phyloP scores from a whole-genome alignment of 1,284 basidiomycete genomes.

The Leccinum cinnamomeum region DNA sequence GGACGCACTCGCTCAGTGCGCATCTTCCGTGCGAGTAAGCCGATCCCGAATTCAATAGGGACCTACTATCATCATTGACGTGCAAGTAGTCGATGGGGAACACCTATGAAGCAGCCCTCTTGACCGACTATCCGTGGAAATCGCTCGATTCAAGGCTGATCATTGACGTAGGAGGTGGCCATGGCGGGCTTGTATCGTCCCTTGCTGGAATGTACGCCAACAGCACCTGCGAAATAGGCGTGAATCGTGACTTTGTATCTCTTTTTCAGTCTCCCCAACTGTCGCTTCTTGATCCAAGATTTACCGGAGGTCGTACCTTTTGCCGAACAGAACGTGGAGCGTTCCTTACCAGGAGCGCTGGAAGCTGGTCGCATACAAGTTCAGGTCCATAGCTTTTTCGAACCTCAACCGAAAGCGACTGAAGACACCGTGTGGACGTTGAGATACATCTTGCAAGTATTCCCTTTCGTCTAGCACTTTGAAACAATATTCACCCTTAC shows the following conservation, averaged over 20 bases:
- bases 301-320: constrained; percentile 4
- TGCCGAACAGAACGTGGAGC: constrained; percentile 4
- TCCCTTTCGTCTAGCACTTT: background rate
- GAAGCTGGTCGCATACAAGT: constrained; percentile 6
- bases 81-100: constrained; percentile 8
- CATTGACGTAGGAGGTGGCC: constrained; percentile 7
- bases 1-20: background rate
- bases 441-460: constrained; percentile 7
- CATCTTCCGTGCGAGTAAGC: constrained; percentile 9
- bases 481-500: background rate
- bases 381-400: constrained; percentile 5
- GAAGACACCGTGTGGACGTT: constrained; percentile 1
- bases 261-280: background rate
- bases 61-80: background rate
- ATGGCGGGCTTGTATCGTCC: constrained; percentile 10
- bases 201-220: constrained; percentile 8
- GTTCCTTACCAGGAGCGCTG: constrained; percentile 1
- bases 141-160: constrained; percentile 4
- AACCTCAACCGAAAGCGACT: background rate
- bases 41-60: background rate
- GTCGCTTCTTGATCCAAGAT: constrained; percentile 7
- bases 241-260: background rate
- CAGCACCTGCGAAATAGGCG: background rate
- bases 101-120: constrained; percentile 8
- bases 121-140: constrained; percentile 11